Conservation (phyloP, 2,329 filamentous ascomycete genomes). For the Dothideomycetes sp. region DNA sequence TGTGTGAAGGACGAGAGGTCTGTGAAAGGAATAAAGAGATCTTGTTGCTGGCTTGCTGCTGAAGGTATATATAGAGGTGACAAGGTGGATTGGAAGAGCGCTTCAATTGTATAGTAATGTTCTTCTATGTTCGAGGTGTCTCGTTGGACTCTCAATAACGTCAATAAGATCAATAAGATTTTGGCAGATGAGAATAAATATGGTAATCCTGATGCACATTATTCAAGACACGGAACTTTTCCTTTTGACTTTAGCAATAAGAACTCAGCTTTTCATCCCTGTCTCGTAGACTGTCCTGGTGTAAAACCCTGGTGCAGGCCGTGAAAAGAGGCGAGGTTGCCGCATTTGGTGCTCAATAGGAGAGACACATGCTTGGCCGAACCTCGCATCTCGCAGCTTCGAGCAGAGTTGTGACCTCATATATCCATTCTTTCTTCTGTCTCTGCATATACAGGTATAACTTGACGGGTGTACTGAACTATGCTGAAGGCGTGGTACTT, state of each 20-base stretch:
- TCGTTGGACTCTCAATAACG: background rate
- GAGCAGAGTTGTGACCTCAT: too few relatives aligned
- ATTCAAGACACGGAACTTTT: background rate
- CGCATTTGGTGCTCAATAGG: slow-evolving; percentile 11
- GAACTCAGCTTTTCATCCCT: slow-evolving; percentile 1
- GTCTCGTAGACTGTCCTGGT: background rate
- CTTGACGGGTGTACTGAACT: too few relatives aligned
- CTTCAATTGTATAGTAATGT: background rate
- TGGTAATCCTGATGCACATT: background rate
- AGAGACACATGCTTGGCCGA: slow-evolving; percentile 3
- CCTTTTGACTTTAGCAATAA: background rate
- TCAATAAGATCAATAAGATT: slow-evolving; percentile 3
- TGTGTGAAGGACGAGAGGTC: background rate
- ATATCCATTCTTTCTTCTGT: too few relatives aligned
- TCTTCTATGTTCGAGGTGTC: background rate
- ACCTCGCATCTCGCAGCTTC: background rate
- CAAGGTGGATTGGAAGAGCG: background rate
- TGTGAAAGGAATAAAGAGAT: background rate
- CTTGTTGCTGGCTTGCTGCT: too few relatives aligned
- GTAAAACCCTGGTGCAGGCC: too few relatives aligned
- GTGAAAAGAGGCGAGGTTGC: background rate
- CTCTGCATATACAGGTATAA: too few relatives aligned
- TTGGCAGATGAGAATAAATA: slow-evolving; percentile 1
- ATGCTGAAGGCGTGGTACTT: too few relatives aligned
- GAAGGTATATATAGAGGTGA: background rate